phyloP scores from a whole-genome alignment of 1,284 basidiomycete genomes.

The Sanghuangporus sanghuang region DNA sequence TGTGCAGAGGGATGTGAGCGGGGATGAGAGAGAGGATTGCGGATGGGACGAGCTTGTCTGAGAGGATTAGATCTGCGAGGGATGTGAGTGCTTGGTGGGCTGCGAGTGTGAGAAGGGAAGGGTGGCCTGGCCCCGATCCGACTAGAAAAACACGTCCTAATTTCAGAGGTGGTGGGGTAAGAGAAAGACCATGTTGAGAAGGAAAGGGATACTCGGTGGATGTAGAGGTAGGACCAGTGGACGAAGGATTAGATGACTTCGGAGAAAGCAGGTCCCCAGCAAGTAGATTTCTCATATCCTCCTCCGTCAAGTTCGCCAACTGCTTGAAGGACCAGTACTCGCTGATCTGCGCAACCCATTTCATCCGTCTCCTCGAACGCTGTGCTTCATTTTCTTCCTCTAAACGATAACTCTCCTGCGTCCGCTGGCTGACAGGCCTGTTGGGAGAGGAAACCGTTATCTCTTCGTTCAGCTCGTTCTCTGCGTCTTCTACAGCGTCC shows the following conservation, averaged over 20 bases:
- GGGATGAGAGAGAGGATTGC: conserved; percentile 89
- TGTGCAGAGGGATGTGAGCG: conserved; percentile 60
- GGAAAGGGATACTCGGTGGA: not conserved
- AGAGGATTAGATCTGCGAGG: conserved; percentile 81
- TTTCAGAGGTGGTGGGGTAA: conserved; percentile 29
- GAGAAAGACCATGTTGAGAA: conserved; percentile 24
- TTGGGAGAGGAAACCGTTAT: conserved; percentile 65
- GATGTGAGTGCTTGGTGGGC: conserved; percentile 75
- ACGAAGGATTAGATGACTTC: conserved; percentile 19
- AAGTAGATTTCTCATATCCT: conserved; percentile 66
- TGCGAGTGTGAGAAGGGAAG: conserved; percentile 84
- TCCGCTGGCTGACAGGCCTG: conserved; percentile 67
- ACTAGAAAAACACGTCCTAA: conserved; percentile 80
- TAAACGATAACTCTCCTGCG: not conserved
- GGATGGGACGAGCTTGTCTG: conserved; percentile 95
- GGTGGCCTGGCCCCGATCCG: conserved; percentile 93
- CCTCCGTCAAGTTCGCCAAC: conserved; percentile 63
- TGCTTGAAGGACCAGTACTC: conserved; percentile 90
- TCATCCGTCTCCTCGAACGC: conserved; percentile 59
- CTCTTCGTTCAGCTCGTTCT: conserved; percentile 47
- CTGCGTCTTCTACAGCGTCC: conserved; percentile 30
- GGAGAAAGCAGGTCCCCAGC: conserved; percentile 33
- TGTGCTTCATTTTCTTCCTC: conserved; percentile 46
- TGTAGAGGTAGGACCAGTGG: conserved; percentile 11
- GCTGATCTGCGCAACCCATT: conserved; percentile 88